Percentiles rank a stretch among this genome's conserved stretches.
Evolutionary conservation across 2,329 filamentous ascomycete species (phyloP).

Genomic region (Diaporthe longicolla): DNA sequence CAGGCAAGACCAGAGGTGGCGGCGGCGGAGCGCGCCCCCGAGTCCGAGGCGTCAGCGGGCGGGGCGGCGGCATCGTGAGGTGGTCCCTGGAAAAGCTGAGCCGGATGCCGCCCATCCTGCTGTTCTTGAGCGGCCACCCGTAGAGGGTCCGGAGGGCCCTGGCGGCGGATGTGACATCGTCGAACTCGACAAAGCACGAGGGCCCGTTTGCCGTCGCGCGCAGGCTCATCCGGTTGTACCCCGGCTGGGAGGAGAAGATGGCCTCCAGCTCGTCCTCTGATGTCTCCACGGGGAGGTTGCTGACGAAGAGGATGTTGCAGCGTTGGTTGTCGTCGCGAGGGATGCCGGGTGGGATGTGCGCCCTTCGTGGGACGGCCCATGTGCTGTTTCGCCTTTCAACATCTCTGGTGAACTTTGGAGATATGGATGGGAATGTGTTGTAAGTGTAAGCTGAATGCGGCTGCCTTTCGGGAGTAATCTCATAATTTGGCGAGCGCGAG

Average conservation of each 20-base stretch:
- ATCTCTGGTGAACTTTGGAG: neutral
- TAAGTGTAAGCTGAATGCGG: constrained; percentile 3
- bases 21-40: neutral
- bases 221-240: constrained; percentile 95
- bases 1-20: neutral
- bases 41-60: constrained; percentile 57
- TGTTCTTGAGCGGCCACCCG: constrained; percentile 88
- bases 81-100: constrained; percentile 98
- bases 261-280: constrained; percentile 96
- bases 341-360: constrained; percentile 74
- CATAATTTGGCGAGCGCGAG: neutral
- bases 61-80: constrained; percentile 87
- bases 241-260: constrained; percentile 91
- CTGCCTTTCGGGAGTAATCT: neutral
- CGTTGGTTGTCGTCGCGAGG: constrained; percentile 96
- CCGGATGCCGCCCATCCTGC: constrained; percentile 92
- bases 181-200: constrained; percentile 99
- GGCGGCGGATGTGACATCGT: constrained; percentile 91
- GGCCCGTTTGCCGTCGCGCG: constrained; percentile 94
- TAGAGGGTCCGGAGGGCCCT: constrained; percentile 93
- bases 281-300: constrained; percentile 93
- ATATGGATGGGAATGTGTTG: neutral
- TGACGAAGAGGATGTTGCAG: constrained; percentile 97
- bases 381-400: neutral
- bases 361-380: constrained; percentile 8